These are phyloP conservation scores for Globisporangium apiculatum DNA, from an alignment of 352 stramenopile species.

Conservation along the genomic window DNA sequence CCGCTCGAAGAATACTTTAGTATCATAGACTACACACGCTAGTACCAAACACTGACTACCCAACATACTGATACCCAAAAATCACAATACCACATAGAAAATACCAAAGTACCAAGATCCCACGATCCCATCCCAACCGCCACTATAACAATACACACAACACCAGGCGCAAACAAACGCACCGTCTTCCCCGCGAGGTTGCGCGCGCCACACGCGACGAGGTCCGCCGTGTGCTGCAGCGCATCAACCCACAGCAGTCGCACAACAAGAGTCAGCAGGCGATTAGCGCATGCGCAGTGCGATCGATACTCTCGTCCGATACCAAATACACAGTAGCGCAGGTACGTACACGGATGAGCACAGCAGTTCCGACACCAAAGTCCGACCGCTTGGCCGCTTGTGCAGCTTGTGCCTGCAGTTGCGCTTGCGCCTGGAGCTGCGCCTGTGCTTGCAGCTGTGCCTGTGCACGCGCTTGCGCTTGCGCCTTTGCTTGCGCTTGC, in stretches of 20 bases:
- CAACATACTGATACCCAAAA: too few species aligned
- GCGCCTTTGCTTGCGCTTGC: conserved; percentile 6
- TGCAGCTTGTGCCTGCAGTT: neutral
- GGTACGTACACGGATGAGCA: conserved; percentile 57
- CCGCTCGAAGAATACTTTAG: too few species aligned
- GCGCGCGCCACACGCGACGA: conserved; percentile 64
- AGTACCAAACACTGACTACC: too few species aligned
- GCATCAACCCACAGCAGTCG: neutral
- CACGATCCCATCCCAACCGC: too few species aligned
- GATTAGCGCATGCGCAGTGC: too few species aligned
- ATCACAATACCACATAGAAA: too few species aligned
- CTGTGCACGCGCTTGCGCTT: conserved; percentile 7
- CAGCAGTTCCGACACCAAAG: conserved; percentile 52
- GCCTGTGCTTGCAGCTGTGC: conserved; percentile 6
- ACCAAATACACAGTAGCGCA: neutral
- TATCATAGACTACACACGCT: too few species aligned
- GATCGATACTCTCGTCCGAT: neutral
- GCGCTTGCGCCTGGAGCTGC: conserved; percentile 7
- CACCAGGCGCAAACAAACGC: neutral
- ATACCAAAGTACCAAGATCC: too few species aligned
- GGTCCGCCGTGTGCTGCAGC: conserved; percentile 66
- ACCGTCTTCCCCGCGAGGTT: conserved; percentile 69
- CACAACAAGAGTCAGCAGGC: too few species aligned
- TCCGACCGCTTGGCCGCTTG: conserved; percentile 39
- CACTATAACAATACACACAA: too few species aligned